A percentile compares a stretch with the other conserved stretches of the same genome.
Conservation (phyloP, 2,329 filamentous ascomycete genomes). For the Alternaria conjuncta region DNA sequence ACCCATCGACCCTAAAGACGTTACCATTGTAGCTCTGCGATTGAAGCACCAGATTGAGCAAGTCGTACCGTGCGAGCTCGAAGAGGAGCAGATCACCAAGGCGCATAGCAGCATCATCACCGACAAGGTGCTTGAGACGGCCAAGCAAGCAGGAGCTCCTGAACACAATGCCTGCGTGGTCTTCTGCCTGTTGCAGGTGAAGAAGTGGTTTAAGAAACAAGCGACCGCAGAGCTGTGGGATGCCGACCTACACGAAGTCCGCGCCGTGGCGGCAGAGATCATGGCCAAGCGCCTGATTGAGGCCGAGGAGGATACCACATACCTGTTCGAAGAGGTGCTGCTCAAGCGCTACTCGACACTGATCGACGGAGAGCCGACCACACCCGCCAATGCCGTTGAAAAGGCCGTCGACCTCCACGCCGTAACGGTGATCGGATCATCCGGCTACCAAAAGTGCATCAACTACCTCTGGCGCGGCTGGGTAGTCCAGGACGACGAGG, state of each 20-base stretch:
- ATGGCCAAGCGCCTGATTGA: slow-evolving; percentile 93
- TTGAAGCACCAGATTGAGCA: slow-evolving; percentile 90
- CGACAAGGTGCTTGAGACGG: slow-evolving; percentile 75
- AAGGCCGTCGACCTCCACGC: slow-evolving; percentile 93
- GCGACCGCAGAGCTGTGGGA: slow-evolving; percentile 87
- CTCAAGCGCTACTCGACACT: slow-evolving; percentile 89
- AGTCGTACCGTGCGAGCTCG: slow-evolving; percentile 87
- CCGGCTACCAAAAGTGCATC: slow-evolving; percentile 96
- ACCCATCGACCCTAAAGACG: slow-evolving; percentile 75
- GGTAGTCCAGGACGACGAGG: slow-evolving; percentile 93
- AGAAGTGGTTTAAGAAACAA: slow-evolving; percentile 81
- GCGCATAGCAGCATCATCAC: slow-evolving; percentile 90
- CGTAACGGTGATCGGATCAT: slow-evolving; percentile 84
- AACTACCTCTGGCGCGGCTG: slow-evolving; percentile 92
- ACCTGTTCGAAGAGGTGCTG: slow-evolving; percentile 80
- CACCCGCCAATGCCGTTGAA: slow-evolving; percentile 87
- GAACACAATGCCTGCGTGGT: slow-evolving; percentile 82
- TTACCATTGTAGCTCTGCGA: slow-evolving; percentile 87
- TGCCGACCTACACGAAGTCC: slow-evolving; percentile 78
- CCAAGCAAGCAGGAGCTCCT: slow-evolving; percentile 78
- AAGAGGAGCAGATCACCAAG: slow-evolving; percentile 73
- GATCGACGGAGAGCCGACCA: slow-evolving; percentile 71
- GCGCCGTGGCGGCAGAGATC: slow-evolving; percentile 85
- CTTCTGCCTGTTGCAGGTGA: slow-evolving; percentile 77
- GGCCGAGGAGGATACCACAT: slow-evolving; percentile 76